phyloP scores from a whole-genome alignment of 345 rosid genomes.

The Mercurialis annua region DNA sequence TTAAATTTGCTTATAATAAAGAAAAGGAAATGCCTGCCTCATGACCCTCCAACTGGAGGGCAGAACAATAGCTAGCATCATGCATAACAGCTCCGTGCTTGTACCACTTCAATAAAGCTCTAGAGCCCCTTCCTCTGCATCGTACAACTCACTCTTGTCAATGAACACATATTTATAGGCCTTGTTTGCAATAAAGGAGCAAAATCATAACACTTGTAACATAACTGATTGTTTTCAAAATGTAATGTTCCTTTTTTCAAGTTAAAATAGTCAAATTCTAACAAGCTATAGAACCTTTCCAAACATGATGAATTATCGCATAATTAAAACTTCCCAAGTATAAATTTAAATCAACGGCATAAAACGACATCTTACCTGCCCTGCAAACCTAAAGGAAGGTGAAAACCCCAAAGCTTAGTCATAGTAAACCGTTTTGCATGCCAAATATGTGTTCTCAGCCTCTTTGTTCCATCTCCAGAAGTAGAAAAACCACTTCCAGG shows the following conservation, averaged over 20 bases:
- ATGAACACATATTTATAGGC: background rate
- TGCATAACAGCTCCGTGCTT: conserved; percentile 64
- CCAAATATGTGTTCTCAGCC: conserved; percentile 92
- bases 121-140: conserved; percentile 81
- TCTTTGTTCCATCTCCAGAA: conserved; percentile 83
- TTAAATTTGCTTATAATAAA: conserved; percentile 7
- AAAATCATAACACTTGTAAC: too few relatives aligned
- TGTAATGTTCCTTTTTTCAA: too few relatives aligned
- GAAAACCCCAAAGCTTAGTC: conserved; percentile 78
- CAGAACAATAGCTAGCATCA: conserved; percentile 65
- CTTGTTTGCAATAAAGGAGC: too few relatives aligned
- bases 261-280: too few relatives aligned
- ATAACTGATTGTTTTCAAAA: too few relatives aligned
- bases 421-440: conserved; percentile 82
- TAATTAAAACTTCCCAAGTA: too few relatives aligned
- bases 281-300: too few relatives aligned
- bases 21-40: conserved; percentile 51
- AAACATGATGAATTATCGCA: too few relatives aligned
- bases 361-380: conserved; percentile 56
- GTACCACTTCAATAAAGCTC: conserved; percentile 75
- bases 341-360: background rate
- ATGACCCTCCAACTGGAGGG: conserved; percentile 70
- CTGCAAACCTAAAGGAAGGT: conserved; percentile 83
- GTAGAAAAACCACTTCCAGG: conserved; percentile 51
- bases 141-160: conserved; percentile 11